phyloP scores from a whole-genome alignment of 2,329 filamentous ascomycete species.

The Chaetomium globosum region DNA sequence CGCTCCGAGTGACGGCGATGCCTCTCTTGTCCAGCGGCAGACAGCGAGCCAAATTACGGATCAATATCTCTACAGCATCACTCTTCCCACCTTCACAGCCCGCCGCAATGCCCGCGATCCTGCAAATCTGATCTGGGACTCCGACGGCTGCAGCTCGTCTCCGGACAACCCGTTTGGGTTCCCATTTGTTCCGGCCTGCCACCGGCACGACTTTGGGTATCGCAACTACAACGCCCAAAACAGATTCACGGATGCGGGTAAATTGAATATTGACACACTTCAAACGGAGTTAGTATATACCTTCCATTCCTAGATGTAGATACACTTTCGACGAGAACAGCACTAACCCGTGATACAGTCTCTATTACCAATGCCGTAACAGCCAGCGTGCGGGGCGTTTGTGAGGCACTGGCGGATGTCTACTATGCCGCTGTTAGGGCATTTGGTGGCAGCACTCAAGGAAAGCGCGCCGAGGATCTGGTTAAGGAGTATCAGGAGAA shows the following conservation, averaged over 20 bases:
- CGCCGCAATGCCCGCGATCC: constrained; percentile 48
- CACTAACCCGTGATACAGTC: constrained; percentile 32
- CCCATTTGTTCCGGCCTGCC: constrained; percentile 50
- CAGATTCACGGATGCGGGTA: constrained; percentile 49
- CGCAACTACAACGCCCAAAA: constrained; percentile 55
- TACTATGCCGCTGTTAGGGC: constrained; percentile 46
- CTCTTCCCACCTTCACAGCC: constrained; percentile 48
- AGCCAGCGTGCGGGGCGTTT: constrained; percentile 34
- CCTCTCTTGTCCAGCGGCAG: constrained; percentile 24
- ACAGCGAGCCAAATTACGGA: constrained; percentile 46
- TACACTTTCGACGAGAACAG: neutral
- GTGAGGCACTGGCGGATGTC: constrained; percentile 45
- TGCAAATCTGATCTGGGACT: constrained; percentile 45
- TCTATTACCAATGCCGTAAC: constrained; percentile 45
- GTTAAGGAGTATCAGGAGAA: constrained; percentile 43
- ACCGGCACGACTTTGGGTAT: constrained; percentile 61
- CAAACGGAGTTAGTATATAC: constrained; percentile 44
- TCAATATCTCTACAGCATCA: constrained; percentile 49
- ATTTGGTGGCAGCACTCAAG: constrained; percentile 43
- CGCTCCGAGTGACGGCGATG: neutral
- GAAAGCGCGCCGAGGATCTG: constrained; percentile 39
- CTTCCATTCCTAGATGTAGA: no score
- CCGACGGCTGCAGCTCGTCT: constrained; percentile 48
- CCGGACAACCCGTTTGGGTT: constrained; percentile 51
- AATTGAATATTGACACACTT: constrained; percentile 56